Evolutionary conservation across 257 asterid species (phyloP).

Genomic region (Gentiana dahurica): DNA sequence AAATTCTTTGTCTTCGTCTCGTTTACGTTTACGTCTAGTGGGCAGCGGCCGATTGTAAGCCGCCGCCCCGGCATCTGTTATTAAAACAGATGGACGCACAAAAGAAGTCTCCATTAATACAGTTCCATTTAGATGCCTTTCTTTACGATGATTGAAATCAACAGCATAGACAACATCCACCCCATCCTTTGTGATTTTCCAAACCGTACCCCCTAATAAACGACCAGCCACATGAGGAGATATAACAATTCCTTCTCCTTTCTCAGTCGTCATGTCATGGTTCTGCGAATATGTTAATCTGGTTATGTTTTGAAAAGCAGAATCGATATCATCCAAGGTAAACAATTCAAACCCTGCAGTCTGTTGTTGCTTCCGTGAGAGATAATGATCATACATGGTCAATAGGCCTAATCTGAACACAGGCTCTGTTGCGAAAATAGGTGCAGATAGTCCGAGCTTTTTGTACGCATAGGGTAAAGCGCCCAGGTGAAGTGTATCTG

Average conservation of each 20-base stretch:
- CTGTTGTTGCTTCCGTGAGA: slow-evolving; percentile 94
- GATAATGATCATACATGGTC: slow-evolving; percentile 90
- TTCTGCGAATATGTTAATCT: slow-evolving; percentile 93
- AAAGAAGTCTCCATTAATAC: slow-evolving; percentile 62
- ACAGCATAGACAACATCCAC: slow-evolving; percentile 98
- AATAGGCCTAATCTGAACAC: slow-evolving; percentile 84
- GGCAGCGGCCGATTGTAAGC: slow-evolving; percentile 91
- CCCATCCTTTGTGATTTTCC: slow-evolving; percentile 96
- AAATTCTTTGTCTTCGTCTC: slow-evolving; percentile 92
- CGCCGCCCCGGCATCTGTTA: slow-evolving; percentile 36
- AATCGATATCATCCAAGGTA: slow-evolving; percentile 89
- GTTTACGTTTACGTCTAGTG: slow-evolving; percentile 73
- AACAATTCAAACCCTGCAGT: slow-evolving; percentile 86
- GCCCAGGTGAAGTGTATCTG: slow-evolving; percentile 94
- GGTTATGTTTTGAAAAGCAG: slow-evolving; percentile 72
- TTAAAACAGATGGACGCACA: slow-evolving; percentile 95
- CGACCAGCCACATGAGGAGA: slow-evolving; percentile 99
- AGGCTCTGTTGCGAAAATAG: slow-evolving; percentile 90
- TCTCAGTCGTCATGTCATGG: slow-evolving; percentile 64
- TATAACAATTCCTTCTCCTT: slow-evolving; percentile 99
- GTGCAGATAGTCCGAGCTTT: slow-evolving; percentile 76
- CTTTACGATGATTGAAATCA: slow-evolving; percentile 96
- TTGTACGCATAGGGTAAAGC: slow-evolving; percentile 93
- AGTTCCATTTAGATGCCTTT: slow-evolving; percentile 94
- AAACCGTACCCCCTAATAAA: slow-evolving; percentile 86